Conservation (phyloP, 2,329 filamentous ascomycete species). For the Aphanoascus verrucosus region DNA sequence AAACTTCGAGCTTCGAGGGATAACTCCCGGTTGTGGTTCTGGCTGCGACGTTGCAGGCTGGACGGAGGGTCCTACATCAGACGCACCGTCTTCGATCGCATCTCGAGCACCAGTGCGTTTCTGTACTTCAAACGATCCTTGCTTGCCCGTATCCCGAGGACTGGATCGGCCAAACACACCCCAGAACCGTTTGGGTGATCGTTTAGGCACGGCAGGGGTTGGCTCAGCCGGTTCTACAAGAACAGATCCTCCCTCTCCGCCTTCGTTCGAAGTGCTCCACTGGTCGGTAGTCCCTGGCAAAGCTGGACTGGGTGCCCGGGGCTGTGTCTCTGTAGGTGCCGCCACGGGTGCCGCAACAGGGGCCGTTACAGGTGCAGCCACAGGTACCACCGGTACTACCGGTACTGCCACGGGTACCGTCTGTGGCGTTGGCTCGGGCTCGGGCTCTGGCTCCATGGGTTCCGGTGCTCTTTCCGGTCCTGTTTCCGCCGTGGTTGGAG, state of each 20-base stretch:
- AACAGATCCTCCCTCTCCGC: background rate
- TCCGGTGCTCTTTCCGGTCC: no score
- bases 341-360: background rate
- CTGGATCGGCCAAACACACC: constrained; percentile 5
- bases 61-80: background rate
- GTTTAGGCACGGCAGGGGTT: background rate
- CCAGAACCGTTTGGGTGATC: constrained; percentile 5
- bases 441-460: background rate
- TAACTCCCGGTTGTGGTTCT: background rate
- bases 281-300: background rate
- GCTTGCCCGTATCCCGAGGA: constrained; percentile 7
- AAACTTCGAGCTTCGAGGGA: constrained; percentile 5
- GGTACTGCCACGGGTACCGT: background rate
- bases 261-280: constrained; percentile 10
- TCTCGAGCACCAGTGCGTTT: constrained; percentile 3
- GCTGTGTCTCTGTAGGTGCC: background rate
- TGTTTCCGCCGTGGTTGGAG: background rate
- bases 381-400: background rate
- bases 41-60: background rate
- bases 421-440: background rate
- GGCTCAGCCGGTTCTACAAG: background rate
- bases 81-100: background rate
- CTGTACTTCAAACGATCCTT: constrained; percentile 12
- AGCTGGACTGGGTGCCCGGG: background rate
- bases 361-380: background rate